Evolutionary conservation across 331 rosid genomes (phyloP), one percentile per base, ranked within the genome.

Genomic region (Stylosanthes scabra): DNA sequence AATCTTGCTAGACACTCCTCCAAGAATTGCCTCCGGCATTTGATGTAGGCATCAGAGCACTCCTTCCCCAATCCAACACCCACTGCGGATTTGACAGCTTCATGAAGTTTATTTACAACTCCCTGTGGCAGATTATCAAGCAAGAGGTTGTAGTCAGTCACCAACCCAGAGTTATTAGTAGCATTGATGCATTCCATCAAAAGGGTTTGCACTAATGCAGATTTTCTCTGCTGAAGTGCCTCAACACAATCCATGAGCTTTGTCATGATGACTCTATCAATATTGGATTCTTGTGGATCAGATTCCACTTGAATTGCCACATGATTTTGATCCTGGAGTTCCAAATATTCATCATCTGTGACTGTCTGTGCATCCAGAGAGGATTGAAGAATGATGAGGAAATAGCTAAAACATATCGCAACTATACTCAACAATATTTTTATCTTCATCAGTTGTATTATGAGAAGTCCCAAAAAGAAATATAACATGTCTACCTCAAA

Each of bases 51-150:
- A 14, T 86, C 86, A 1, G 84, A 82, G 61, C 86, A 88, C 82
- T 88, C 90, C 62, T 86, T 82, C 37, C 78, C 88, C 44, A 81
- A 86, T 13, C 94, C 90, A 1, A 89, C 86, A 3, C 74, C 72
- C 54, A 83, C 89, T 92, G 88, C 86, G 3, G 87, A 83, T 80
- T 83, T 88, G 47, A 83, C 88, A 3, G 86, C 85, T 59, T 92
- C 89, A 11, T 83, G 88, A 46, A 92, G 92, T 12, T 88, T 80
- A 64, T 78, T 71, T 73, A 92, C 67, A 0, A 81, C 78, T 3
- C 66, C 83, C 0, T 88, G 70, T 3, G 90, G 93, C 0, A 92
- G 82, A 51, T 85, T 83, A 20, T 88, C 88, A 8, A 91, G 59
- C 42, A 92, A 42, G 64, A 87, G 68, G 63, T 88, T 88, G 68